Evolutionary conservation across 2,329 filamentous ascomycete species (phyloP), one percentile per base, ranked within the genome.

Genomic region (Dactylellina cionopaga): DNA sequence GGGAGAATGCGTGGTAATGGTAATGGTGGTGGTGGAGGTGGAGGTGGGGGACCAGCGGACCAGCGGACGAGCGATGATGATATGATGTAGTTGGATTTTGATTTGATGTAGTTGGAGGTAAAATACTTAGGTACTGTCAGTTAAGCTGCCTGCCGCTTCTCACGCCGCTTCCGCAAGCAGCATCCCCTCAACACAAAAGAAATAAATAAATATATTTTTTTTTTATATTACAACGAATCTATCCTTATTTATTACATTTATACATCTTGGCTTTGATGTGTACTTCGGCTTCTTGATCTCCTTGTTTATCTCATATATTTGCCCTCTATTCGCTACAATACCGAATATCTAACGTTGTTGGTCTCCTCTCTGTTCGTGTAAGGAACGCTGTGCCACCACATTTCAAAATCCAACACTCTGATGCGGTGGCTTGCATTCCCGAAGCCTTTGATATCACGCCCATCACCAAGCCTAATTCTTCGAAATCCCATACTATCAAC

Each of bases 21-120:
- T 7, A 41, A 31, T 19, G 25, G 25, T 17, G 15, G 51, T n/a
- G 58, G 24, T 63, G 60, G 39, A 64, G 60, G 59, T 51, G 59
- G 60, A 64, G 49, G n/a, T n/a, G n/a, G n/a, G n/a, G n/a, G n/a
- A n/a, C n/a, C n/a, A n/a, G n/a, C n/a, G n/a, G n/a, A n/a, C n/a
- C n/a, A n/a, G n/a, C n/a, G n/a, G n/a, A n/a, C n/a, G n/a, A n/a
- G n/a, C n/a, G n/a, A n/a, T n/a, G n/a, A 54, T 54, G 49, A 63
- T 52, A 63, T 52, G 49, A 54, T 64, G 60, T 52, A 46, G 59
- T 56, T 51, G 41, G 17, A n/a, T n/a, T n/a, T n/a, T 54, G 49
- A 63, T 52, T 54, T 52, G 49, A 54, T 64, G 60, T 52, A 46
- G 59, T 56, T 51, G 41, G 27, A n/a, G 22, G 35, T 37, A 56